Evolutionary conservation across 1,284 basidiomycete genomes (phyloP).

Genomic region (Tylopilus sp.): DNA sequence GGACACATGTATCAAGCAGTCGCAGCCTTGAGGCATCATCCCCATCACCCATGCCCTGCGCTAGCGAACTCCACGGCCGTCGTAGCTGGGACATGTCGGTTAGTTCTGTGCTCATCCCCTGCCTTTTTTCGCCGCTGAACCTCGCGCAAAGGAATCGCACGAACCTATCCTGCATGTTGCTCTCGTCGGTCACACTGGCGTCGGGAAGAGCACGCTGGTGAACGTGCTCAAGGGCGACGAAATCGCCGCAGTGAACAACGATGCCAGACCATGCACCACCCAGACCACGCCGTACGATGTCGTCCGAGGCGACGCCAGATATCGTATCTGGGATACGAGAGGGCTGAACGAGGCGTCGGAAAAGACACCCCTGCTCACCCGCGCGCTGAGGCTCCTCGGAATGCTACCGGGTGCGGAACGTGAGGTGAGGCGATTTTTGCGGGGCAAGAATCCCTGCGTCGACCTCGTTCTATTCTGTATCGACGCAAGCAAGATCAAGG

Average conservation of each 20-base stretch:
- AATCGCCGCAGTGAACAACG: conserved; percentile 17
- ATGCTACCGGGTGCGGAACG: conserved; percentile 15
- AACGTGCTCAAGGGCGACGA: conserved; percentile 21
- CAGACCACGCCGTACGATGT: conserved; percentile 12
- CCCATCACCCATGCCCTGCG: not conserved
- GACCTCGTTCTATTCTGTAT: conserved; percentile 24
- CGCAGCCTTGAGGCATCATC: not conserved
- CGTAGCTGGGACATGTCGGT: conserved; percentile 18
- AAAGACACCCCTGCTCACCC: not conserved
- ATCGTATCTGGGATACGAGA: conserved; percentile 27
- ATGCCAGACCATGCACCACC: conserved; percentile 24
- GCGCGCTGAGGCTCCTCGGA: conserved; percentile 6
- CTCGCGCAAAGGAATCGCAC: conserved; percentile 1
- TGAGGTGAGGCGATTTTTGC: conserved; percentile 20
- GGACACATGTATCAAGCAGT: not conserved
- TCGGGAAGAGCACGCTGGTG: conserved; percentile 29
- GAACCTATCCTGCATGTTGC: conserved; percentile 17
- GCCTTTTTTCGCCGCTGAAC: conserved; percentile 2
- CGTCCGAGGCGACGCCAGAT: conserved; percentile 3
- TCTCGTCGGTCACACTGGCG: conserved; percentile 24
- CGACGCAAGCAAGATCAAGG: conserved; percentile 20
- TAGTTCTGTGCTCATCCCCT: not conserved
- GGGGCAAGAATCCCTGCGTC: conserved; percentile 8
- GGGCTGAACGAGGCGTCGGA: conserved; percentile 24
- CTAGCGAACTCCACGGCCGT: not conserved